Evolutionary conservation across 257 asterid species (phyloP), one percentile per base, ranked within the genome.

Genomic region (Lycium ferocissimum): DNA sequence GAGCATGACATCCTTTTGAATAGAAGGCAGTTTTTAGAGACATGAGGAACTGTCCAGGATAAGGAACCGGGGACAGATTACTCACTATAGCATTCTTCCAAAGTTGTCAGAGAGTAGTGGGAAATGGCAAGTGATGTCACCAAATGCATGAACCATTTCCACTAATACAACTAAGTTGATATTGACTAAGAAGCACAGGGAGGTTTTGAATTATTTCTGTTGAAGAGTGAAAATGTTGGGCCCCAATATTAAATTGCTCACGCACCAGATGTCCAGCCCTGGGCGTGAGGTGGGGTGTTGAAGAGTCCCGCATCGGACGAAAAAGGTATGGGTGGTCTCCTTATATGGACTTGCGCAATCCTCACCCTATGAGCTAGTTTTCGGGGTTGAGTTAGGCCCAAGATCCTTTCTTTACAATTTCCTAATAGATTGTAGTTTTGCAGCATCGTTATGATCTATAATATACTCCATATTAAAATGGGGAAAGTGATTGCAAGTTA

Each of bases 81-180:
- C 49, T 70, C 26, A 38, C 53, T 38, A 70, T 51, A 38, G 75
- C 78, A 37, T 38, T 69, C 26, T 69, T 38, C 78, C 78, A 70
- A 17, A 7, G 17, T 1, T 51, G 53, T 17, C 53, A 38, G 20
- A 69, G 18, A 70, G 76, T 7, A 51, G 3, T 69, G 38, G 51
- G 76, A 15, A 18, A 22, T 15, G 33, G 53, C 53, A 17, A 70
- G 78, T 15, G 53, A 70, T 38, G 26, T 38, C 53, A 35, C 0
- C 1, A 4, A 69, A 38, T 69, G 78, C 26, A 2, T 38, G 14
- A 69, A 69, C 53, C 53, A 69, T 67, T 15, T 67, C 26, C 78
- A 38, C 2, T 15, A 3, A 70, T 38, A 70, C 7, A 70, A 38
- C 53, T 70, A 70, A 69, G 53, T 70, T 38, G 78, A 26, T 38